Percentiles rank a stretch among this genome's conserved stretches.
Evolutionary conservation across 2,329 filamentous ascomycete species (phyloP).

Genomic region (Alternaria metachromatica): DNA sequence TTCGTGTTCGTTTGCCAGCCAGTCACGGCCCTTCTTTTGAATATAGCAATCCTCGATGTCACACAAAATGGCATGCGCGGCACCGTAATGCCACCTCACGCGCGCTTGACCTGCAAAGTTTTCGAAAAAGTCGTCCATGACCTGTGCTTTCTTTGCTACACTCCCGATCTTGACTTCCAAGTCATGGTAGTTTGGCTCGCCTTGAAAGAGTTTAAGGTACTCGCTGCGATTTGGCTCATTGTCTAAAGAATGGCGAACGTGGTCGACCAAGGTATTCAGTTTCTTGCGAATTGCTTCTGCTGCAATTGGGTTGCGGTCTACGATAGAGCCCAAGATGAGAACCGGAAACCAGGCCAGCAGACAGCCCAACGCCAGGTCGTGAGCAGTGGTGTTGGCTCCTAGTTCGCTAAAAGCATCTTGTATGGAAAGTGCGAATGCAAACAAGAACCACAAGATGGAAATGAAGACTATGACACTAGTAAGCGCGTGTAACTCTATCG

Average conservation of each 20-base stretch:
- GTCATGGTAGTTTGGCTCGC: conserved; percentile 25
- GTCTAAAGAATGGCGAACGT: conserved; percentile 42
- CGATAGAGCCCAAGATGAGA: conserved; percentile 53
- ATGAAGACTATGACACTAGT: conserved; percentile 39
- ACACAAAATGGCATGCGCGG: conserved; percentile 52
- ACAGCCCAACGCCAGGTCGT: conserved; percentile 54
- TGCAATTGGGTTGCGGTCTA: conserved; percentile 56
- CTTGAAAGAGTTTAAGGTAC: conserved; percentile 39
- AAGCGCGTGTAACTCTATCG: neutral
- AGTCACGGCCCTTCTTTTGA: conserved; percentile 47
- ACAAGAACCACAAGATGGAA: conserved; percentile 54
- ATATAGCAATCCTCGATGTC: conserved; percentile 53
- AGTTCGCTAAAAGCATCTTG: conserved; percentile 46
- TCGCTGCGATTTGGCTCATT: conserved; percentile 33
- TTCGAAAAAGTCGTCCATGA: conserved; percentile 47
- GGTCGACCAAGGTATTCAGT: conserved; percentile 50
- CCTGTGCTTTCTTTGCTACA: conserved; percentile 27
- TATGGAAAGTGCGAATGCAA: conserved; percentile 47
- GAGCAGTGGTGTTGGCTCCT: conserved; percentile 52
- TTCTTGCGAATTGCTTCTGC: conserved; percentile 49
- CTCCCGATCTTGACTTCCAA: conserved; percentile 33
- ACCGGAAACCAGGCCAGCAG: conserved; percentile 56
- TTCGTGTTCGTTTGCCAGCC: conserved; percentile 46
- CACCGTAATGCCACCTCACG: conserved; percentile 50
- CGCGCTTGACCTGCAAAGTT: conserved; percentile 49